Evolutionary conservation across 2,329 filamentous ascomycete species (phyloP).

Genomic region (Colletotrichum agaves): DNA sequence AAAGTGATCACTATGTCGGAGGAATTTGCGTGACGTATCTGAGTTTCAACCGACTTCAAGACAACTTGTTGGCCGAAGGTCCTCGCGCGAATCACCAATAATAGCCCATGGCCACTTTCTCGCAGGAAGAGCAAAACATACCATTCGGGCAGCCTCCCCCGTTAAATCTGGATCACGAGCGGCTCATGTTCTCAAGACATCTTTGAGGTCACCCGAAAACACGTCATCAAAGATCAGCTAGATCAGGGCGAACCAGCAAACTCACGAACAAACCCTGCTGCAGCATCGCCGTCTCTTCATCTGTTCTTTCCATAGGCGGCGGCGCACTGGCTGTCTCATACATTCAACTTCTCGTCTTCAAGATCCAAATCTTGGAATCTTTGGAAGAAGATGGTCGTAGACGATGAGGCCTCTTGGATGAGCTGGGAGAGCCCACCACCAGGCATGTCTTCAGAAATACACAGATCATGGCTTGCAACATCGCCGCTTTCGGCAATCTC

Average conservation of each 20-base stretch:
- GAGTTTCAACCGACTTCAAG: conserved; percentile 52
- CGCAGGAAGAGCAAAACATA: not conserved
- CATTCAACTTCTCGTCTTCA: not conserved
- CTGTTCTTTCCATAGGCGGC: not conserved
- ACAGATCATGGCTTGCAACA: not conserved
- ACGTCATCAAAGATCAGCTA: not conserved
- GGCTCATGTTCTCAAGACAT: no score
- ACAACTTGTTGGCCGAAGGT: conserved; percentile 39
- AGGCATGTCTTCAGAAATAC: not conserved
- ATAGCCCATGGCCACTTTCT: not conserved
- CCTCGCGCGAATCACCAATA: no score
- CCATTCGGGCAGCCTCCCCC: no score
- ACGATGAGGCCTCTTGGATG: not conserved
- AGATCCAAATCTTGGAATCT: not conserved
- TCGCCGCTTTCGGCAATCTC: no score
- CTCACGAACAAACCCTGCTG: no score
- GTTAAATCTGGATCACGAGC: no score
- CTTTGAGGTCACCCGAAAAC: no score
- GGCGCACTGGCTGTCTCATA: not conserved
- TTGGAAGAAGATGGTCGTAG: not conserved
- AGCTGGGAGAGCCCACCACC: not conserved
- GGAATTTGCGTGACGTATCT: conserved; percentile 54
- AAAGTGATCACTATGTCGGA: conserved; percentile 45
- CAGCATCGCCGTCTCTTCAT: no score
- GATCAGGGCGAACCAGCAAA: no score